Percentiles rank a stretch among this genome's conserved stretches.
phyloP scores from a whole-genome alignment of 805 yeast species.

The Teunomyces kruisii region DNA sequence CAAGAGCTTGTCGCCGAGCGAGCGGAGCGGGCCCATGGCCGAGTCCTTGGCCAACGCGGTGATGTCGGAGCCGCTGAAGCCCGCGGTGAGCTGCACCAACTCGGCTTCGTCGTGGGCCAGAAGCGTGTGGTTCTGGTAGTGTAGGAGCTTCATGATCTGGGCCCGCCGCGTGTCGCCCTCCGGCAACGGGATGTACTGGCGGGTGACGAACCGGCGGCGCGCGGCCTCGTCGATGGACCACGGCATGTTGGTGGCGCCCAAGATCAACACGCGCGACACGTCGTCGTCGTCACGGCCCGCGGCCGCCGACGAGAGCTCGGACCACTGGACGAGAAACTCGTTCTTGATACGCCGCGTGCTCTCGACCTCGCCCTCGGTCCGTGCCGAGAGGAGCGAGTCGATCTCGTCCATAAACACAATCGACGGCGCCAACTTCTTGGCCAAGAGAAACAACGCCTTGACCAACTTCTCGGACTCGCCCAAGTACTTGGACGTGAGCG shows the following conservation, averaged over 20 bases:
- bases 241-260: conserved; percentile 95
- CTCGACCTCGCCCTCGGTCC: conserved; percentile 80
- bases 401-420: conserved; percentile 96
- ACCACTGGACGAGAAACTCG: conserved; percentile 94
- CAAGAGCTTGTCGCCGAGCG: conserved; percentile 81
- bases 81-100: conserved; percentile 67
- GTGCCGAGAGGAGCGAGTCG: conserved; percentile 80
- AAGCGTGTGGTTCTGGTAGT: conserved; percentile 71
- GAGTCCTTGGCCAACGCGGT: conserved; percentile 95
- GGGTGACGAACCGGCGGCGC: conserved; percentile 82
- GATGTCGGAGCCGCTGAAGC: conserved; percentile 90
- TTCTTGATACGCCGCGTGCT: conserved; percentile 87
- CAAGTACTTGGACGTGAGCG: conserved; percentile 79
- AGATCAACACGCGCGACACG: conserved; percentile 68
- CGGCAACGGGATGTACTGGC: conserved; percentile 93
- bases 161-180: conserved; percentile 76
- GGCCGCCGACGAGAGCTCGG: conserved; percentile 83
- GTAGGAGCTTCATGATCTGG: conserved; percentile 67
- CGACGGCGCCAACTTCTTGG: conserved; percentile 84
- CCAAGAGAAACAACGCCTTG: conserved; percentile 80
- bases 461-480: conserved; percentile 96
- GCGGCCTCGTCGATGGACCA: conserved; percentile 99
- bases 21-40: conserved; percentile 95
- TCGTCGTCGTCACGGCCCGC: conserved; percentile 57
- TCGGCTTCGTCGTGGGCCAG: conserved; percentile 59